Evolutionary conservation across 2,329 filamentous ascomycete species (phyloP).

Genomic region (Aspergillus pseudoglaucus): DNA sequence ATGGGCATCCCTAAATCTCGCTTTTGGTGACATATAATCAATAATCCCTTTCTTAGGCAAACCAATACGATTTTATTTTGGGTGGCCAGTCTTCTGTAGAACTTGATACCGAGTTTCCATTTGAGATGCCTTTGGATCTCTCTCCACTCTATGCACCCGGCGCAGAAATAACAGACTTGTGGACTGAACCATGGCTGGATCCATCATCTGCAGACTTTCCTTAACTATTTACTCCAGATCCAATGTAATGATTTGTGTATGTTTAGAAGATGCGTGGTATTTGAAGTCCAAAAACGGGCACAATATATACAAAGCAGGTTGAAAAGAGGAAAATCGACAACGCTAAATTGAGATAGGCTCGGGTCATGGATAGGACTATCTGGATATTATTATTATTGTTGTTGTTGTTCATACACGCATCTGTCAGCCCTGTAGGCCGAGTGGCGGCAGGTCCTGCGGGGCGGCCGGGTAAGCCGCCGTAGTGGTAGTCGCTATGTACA

Average conservation of each 20-base stretch:
- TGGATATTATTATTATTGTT: too few relatives aligned
- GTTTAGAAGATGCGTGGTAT: too few relatives aligned
- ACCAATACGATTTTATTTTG: constrained; percentile 10
- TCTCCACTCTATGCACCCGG: constrained; percentile 10
- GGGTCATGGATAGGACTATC: too few relatives aligned
- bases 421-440: too few relatives aligned
- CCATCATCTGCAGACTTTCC: background rate
- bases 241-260: background rate
- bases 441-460: too few relatives aligned
- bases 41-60: constrained; percentile 2
- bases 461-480: too few relatives aligned
- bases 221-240: background rate
- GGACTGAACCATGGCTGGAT: constrained; percentile 6
- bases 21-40: background rate
- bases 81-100: constrained; percentile 10
- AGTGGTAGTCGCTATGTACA: too few relatives aligned
- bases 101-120: constrained; percentile 1
- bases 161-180: constrained; percentile 8
- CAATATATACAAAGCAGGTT: too few relatives aligned
- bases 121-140: constrained; percentile 12
- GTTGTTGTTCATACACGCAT: too few relatives aligned
- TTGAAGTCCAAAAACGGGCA: too few relatives aligned
- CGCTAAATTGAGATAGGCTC: too few relatives aligned
- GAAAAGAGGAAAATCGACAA: too few relatives aligned
- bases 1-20: background rate